Evolutionary conservation across 805 yeast species (phyloP).

Genomic region (Starmerella riodocensis): DNA sequence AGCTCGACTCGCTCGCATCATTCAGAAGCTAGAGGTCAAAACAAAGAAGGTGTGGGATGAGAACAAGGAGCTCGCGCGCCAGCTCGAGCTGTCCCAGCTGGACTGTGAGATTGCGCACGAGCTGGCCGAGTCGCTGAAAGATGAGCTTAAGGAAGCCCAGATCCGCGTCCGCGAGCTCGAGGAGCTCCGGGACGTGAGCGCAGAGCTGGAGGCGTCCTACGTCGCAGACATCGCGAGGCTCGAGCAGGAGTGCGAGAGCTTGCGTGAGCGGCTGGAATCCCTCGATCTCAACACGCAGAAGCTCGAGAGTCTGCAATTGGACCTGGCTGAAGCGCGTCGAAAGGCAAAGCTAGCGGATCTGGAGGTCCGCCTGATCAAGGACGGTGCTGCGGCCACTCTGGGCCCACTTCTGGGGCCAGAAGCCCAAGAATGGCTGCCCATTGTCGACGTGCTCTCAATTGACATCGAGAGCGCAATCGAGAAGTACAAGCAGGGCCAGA

Average conservation of each 20-base stretch:
- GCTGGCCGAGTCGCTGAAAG: conserved; percentile 23
- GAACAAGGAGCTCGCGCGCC: conserved; percentile 12
- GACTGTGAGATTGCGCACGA: conserved; percentile 31
- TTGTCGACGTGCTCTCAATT: conserved; percentile 5
- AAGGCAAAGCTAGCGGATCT: conserved; percentile 3
- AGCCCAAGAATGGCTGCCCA: not conserved
- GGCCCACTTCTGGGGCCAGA: not conserved
- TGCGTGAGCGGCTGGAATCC: not conserved
- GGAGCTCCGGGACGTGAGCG: conserved; percentile 7
- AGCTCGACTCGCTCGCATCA: conserved; percentile 21
- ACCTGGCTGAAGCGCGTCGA: not conserved
- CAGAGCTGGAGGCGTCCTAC: conserved; percentile 12
- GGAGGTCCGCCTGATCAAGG: conserved; percentile 1
- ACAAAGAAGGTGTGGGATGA: conserved; percentile 20
- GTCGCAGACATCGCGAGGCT: conserved; percentile 4
- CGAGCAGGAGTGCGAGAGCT: not conserved
- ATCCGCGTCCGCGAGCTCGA: conserved; percentile 15
- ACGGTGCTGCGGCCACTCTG: conserved; percentile 3
- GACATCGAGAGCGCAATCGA: not conserved
- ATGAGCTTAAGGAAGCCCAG: conserved; percentile 20
- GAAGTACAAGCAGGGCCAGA: not conserved
- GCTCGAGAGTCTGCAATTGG: conserved; percentile 2
- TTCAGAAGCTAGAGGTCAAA: conserved; percentile 15
- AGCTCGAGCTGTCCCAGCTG: conserved; percentile 25
- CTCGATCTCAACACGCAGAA: not conserved